phyloP scores from a whole-genome alignment of 1,284 basidiomycete genomes.

The Trichosporon coremiiforme region DNA sequence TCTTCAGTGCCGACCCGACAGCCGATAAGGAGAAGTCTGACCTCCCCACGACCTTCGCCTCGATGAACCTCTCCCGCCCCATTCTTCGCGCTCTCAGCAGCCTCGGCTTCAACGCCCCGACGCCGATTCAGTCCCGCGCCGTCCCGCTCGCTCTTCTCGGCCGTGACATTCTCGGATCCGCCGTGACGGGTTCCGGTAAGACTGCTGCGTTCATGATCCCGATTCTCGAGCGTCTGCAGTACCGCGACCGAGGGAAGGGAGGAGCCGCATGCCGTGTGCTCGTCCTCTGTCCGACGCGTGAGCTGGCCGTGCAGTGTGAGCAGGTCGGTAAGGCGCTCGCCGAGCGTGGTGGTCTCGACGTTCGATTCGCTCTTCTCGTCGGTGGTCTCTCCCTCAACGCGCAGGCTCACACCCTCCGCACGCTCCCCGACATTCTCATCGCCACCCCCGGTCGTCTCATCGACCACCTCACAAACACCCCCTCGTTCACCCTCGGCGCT shows the following conservation, averaged over 20 bases:
- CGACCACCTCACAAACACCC: constrained; percentile 94
- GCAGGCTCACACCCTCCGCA: constrained; percentile 80
- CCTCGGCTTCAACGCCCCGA: constrained; percentile 80
- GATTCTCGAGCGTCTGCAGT: constrained; percentile 85
- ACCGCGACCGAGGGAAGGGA: constrained; percentile 76
- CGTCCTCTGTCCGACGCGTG: constrained; percentile 88
- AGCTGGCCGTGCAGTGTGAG: constrained; percentile 91
- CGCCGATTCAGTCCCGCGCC: constrained; percentile 90
- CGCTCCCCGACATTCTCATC: constrained; percentile 87
- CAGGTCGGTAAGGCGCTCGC: constrained; percentile 85
- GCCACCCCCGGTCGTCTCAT: constrained; percentile 96
- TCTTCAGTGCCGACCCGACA: constrained; percentile 66
- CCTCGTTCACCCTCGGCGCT: constrained; percentile 87
- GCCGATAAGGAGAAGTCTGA: constrained; percentile 56
- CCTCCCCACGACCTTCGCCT: constrained; percentile 67
- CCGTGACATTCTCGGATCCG: constrained; percentile 91
- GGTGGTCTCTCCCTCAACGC: constrained; percentile 91
- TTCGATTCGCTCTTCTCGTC: constrained; percentile 83
- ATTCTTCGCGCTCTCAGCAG: constrained; percentile 81
- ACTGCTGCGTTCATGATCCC: constrained; percentile 95
- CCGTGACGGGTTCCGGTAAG: constrained; percentile 95
- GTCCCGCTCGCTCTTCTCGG: constrained; percentile 91
- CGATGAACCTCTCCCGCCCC: constrained; percentile 86
- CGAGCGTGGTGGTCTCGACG: constrained; percentile 72
- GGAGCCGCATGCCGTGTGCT: constrained; percentile 91